Evolutionary conservation across 495 filamentous ascomycete species (phyloP), one percentile per base, ranked within the genome.

Genomic region (Xylaria grammica): DNA sequence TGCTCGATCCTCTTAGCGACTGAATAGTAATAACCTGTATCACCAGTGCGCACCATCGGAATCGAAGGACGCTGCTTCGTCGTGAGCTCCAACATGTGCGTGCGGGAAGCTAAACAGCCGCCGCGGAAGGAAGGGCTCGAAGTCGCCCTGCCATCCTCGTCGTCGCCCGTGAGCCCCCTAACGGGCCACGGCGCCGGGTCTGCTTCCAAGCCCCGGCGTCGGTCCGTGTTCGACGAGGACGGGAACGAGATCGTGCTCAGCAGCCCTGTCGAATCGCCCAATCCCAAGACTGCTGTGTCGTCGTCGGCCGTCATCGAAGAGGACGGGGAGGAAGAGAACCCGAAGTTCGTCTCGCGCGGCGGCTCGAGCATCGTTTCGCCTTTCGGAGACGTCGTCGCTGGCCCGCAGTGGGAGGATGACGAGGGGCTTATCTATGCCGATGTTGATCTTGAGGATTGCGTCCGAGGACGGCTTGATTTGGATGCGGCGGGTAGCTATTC

Each of bases 291-390:
- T n/a, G 55, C 57, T 13, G 49, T 42, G 6, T 45, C 59, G 13
- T 54, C 29, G 20, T 57, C 60, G 9, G 57, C 67, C 5, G 51
- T 50, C 0, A n/a, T 29, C 10, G 63, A 67, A 32, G 57, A 65
- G 40, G 59, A 52, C 52, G 36, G 72, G 53, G 56, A 45, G 10
- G 20, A 20, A 5, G 20, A 8, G 29, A 8, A 3, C 3, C 15
- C 26, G 19, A 48, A 24, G 4, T 90, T 84, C 60, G 68, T 86
- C 50, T 90, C 82, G 52, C 83, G 89, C 8, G 94, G 94, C 27
- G 94, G 94, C 0, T 94, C 90, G 0, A 90, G 87, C 66, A 94
- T 98, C 65, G 79, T 96, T 49, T 88, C 84, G 7, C 94, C 94
- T 0, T 78, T 90, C 32, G 94, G 94, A 0, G 84, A 93, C 4